These are phyloP conservation scores for Lasiosphaeria ovina DNA, from an alignment of 495 filamentous ascomycete species.

Conservation along the genomic window DNA sequence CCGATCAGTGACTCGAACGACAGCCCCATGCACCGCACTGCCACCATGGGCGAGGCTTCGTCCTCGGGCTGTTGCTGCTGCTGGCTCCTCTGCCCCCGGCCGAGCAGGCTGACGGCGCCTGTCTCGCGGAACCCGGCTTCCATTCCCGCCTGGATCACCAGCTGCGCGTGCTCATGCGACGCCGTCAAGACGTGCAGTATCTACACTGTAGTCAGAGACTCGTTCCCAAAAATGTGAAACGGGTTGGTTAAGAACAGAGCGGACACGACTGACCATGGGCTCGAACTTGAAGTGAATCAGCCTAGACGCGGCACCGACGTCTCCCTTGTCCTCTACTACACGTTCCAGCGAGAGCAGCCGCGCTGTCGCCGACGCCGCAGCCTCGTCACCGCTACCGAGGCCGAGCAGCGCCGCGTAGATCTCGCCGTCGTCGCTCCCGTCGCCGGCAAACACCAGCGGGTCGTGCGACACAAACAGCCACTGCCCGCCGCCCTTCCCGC, in stretches of 20 bases:
- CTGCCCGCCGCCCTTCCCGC: constrained; percentile 75
- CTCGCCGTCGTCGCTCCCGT: not conserved
- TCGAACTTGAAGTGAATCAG: constrained; percentile 91
- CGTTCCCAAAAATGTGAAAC: not conserved
- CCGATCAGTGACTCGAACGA: constrained; percentile 78
- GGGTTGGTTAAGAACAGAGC: not conserved
- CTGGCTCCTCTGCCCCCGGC: not conserved
- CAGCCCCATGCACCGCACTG: constrained; percentile 75
- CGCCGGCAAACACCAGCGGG: constrained; percentile 41
- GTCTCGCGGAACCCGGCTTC: constrained; percentile 86
- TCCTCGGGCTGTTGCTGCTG: constrained; percentile 6
- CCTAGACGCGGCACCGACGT: constrained; percentile 38
- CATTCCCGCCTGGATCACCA: constrained; percentile 68
- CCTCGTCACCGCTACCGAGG: constrained; percentile 17
- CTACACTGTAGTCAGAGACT: constrained; percentile 41
- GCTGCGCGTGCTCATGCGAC: constrained; percentile 67
- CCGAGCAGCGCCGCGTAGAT: not conserved
- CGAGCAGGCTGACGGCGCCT: constrained; percentile 55
- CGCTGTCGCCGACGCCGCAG: not conserved
- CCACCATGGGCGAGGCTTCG: constrained; percentile 66
- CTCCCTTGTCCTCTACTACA: constrained; percentile 6
- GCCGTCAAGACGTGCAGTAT: constrained; percentile 84
- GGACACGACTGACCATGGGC: constrained; percentile 69
- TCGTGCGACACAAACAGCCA: constrained; percentile 91
- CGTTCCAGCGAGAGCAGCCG: constrained; percentile 11